phyloP scores from a whole-genome alignment of 2,329 filamentous ascomycete genomes.

The Colletotrichum sp. region DNA sequence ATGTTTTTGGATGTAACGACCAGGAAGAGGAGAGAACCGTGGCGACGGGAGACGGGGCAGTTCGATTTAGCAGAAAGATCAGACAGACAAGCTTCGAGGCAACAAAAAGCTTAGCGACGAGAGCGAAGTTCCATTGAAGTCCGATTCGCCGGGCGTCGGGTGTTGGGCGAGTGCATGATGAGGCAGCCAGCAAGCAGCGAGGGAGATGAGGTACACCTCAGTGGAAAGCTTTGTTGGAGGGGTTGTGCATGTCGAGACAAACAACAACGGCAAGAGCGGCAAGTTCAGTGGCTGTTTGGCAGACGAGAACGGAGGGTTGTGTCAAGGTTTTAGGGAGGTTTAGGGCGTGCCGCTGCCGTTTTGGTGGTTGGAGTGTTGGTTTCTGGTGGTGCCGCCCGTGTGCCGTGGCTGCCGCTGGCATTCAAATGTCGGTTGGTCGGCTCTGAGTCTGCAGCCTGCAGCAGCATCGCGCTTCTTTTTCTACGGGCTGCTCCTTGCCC shows the following conservation, averaged over 20 bases:
- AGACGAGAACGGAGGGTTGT: neutral
- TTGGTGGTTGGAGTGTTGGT: neutral
- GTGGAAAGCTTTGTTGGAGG: neutral
- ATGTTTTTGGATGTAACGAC: neutral
- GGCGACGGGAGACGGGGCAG: neutral
- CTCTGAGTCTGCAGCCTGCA: neutral
- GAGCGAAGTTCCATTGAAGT: neutral
- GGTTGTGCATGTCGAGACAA: neutral
- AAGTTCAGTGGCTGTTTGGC: neutral
- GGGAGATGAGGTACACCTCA: neutral
- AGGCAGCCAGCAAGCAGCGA: neutral
- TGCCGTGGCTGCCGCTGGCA: neutral
- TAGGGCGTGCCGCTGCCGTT: neutral
- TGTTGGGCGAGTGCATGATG: neutral
- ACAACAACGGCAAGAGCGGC: conserved; percentile 9
- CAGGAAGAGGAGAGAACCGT: neutral
- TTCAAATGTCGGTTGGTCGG: neutral
- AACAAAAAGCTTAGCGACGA: conserved; percentile 18
- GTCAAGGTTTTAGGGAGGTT: neutral
- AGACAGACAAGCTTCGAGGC: conserved; percentile 22
- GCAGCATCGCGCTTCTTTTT: neutral
- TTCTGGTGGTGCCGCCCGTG: neutral
- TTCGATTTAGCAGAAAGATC: conserved; percentile 1
- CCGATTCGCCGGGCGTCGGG: neutral
- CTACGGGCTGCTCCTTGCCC: neutral